phyloP scores from a whole-genome alignment of 1,284 basidiomycete genomes.

The Thelephora terrestris region DNA sequence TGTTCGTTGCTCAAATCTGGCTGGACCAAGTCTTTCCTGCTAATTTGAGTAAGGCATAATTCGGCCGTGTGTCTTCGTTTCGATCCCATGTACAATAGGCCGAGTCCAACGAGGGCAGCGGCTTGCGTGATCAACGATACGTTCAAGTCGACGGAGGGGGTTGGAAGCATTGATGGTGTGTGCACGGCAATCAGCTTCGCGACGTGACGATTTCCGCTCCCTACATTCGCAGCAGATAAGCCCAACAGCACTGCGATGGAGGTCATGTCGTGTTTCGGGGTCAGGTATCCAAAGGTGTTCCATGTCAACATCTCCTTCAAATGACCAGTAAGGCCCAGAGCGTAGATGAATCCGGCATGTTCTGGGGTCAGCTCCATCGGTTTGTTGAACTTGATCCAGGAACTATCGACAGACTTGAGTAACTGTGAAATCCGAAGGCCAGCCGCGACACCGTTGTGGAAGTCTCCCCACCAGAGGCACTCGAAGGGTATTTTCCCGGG shows the following conservation, averaged over 20 bases:
- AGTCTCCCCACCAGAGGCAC: slow-evolving; percentile 84
- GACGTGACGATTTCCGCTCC: slow-evolving; percentile 77
- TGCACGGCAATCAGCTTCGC: slow-evolving; percentile 90
- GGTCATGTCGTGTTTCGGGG: slow-evolving; percentile 90
- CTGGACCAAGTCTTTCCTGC: slow-evolving; percentile 64
- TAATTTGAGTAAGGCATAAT: slow-evolving; percentile 79
- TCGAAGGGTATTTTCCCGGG: slow-evolving; percentile 58
- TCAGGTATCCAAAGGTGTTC: slow-evolving; percentile 86
- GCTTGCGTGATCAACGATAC: slow-evolving; percentile 86
- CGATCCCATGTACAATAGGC: slow-evolving; percentile 84
- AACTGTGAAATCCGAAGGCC: slow-evolving; percentile 75
- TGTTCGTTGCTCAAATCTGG: slow-evolving; percentile 78
- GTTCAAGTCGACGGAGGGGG: slow-evolving; percentile 81
- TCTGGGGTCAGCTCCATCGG: slow-evolving; percentile 79
- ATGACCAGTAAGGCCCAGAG: slow-evolving; percentile 87
- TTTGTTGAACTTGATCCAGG: slow-evolving; percentile 91
- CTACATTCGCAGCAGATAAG: slow-evolving; percentile 85
- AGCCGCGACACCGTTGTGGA: slow-evolving; percentile 94
- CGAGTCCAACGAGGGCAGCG: slow-evolving; percentile 82
- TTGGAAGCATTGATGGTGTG: slow-evolving; percentile 85
- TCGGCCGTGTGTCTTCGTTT: slow-evolving; percentile 89
- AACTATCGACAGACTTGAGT: slow-evolving; percentile 74
- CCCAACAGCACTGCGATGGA: slow-evolving; percentile 91
- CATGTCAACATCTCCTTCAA: slow-evolving; percentile 82
- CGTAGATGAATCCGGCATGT: slow-evolving; percentile 93